Evolutionary conservation across 2,329 filamentous ascomycete species (phyloP).

Genomic region (Xylariaceae sp.): DNA sequence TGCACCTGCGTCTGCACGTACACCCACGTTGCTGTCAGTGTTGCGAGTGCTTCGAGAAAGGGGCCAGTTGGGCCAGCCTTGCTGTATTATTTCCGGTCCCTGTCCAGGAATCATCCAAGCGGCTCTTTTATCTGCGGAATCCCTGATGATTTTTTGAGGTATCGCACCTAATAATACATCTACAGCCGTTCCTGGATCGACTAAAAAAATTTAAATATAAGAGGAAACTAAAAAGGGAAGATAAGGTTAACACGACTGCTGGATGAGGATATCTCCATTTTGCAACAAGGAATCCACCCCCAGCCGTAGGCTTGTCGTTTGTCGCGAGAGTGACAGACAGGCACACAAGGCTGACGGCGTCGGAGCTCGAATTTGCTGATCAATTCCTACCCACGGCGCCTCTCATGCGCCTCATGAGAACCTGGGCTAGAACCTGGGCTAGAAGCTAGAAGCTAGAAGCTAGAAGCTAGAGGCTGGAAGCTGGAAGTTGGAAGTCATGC

Average conservation of each 20-base stretch:
- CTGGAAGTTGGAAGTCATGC: conserved; percentile 25
- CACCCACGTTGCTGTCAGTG: conserved; percentile 14
- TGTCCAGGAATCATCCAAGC: conserved; percentile 16
- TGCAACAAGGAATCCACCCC: conserved; percentile 7
- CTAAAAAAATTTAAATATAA: no score
- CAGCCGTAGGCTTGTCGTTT: conserved; percentile 26
- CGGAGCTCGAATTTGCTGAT: conserved; percentile 15
- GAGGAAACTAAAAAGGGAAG: conserved; percentile 8
- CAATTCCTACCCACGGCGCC: conserved; percentile 10
- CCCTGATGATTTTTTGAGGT: no score
- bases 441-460: conserved; percentile 14
- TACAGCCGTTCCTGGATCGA: no score
- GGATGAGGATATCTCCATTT: conserved; percentile 22
- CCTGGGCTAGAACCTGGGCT: conserved; percentile 22
- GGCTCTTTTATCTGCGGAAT: conserved; percentile 26
- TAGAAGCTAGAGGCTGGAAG: neutral
- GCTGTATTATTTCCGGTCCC: conserved; percentile 26
- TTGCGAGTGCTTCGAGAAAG: conserved; percentile 14
- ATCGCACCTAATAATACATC: no score
- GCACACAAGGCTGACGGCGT: conserved; percentile 23
- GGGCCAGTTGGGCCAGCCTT: conserved; percentile 21
- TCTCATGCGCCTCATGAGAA: conserved; percentile 25
- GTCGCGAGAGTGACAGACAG: conserved; percentile 25
- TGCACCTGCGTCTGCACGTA: conserved; percentile 13
- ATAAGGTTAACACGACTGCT: conserved; percentile 11